Conservation (phyloP, 208 protist genomes). For the Crithidia mellificae region DNA sequence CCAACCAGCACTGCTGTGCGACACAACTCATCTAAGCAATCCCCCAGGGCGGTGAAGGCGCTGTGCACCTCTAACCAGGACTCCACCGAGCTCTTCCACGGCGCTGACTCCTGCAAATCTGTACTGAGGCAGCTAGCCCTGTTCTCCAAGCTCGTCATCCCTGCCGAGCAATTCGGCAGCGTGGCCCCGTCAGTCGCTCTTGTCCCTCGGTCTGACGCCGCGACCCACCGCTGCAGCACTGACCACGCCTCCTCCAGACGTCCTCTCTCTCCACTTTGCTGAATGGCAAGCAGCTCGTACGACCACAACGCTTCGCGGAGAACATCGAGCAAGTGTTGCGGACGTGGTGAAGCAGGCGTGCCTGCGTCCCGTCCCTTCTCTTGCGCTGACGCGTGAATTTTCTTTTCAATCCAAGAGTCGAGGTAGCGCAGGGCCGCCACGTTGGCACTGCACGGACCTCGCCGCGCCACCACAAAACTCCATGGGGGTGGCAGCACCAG, state of each 20-base stretch:
- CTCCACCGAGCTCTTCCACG: conserved; percentile 14
- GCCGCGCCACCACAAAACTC: not conserved
- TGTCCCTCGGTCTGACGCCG: no score
- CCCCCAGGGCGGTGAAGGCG: conserved; percentile 31
- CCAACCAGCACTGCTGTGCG: conserved; percentile 35
- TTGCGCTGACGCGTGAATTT: no score
- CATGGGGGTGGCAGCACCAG: conserved; percentile 28
- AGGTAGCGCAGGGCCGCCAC: conserved; percentile 18
- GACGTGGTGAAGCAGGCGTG: not conserved
- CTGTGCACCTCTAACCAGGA: conserved; percentile 35
- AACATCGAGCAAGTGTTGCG: not conserved
- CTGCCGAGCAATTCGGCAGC: no score
- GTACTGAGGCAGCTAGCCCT: no score
- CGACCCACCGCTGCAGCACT: conserved; percentile 14
- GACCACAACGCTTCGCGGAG: conserved; percentile 31
- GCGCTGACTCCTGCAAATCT: not conserved
- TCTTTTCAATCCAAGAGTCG: conserved; percentile 1
- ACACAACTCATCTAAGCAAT: conserved; percentile 45
- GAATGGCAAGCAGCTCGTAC: conserved; percentile 26
- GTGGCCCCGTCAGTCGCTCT: no score
- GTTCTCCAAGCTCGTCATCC: no score
- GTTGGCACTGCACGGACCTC: conserved; percentile 8
- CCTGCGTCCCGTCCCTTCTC: no score
- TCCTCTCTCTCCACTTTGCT: conserved; percentile 15
- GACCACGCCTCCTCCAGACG: conserved; percentile 21